Evolutionary conservation across 441 rosid genomes (phyloP).

Genomic region (Aleurites moluccanus): DNA sequence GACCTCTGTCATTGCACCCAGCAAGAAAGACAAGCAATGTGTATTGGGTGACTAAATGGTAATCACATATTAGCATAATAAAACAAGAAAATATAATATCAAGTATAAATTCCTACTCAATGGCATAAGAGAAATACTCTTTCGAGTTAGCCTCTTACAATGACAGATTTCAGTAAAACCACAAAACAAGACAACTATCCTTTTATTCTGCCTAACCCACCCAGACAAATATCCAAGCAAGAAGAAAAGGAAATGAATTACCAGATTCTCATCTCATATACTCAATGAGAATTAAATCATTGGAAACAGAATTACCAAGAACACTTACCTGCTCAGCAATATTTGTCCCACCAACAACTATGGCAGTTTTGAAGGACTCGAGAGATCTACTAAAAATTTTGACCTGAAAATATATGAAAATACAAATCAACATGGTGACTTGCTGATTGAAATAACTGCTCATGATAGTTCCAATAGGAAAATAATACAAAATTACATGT

Average conservation of each 20-base stretch:
- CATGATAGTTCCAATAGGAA: neutral
- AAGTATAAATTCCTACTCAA: neutral
- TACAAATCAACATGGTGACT: conserved; percentile 18
- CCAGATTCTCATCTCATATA: neutral
- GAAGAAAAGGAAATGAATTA: neutral
- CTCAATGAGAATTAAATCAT: neutral
- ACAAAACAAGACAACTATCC: neutral
- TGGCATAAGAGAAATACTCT: neutral
- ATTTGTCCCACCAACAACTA: conserved; percentile 45
- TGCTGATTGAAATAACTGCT: neutral
- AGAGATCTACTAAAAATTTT: conserved; percentile 41
- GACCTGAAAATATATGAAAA: conserved; percentile 27
- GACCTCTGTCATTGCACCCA: conserved; percentile 69
- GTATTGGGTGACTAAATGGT: conserved; percentile 8
- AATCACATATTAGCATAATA: neutral
- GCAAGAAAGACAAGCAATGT: conserved; percentile 61
- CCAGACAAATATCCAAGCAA: neutral
- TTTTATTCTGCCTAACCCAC: neutral
- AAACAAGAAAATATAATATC: neutral
- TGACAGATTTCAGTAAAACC: neutral
- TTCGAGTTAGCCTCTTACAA: neutral
- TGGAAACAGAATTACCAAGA: neutral
- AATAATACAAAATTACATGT: neutral
- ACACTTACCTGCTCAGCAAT: conserved; percentile 36
- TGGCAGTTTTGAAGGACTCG: conserved; percentile 38